Evolutionary conservation across 352 stramenopile genomes (phyloP), one percentile per base, ranked within the genome.

Genomic region (Pythium insidiosum): DNA sequence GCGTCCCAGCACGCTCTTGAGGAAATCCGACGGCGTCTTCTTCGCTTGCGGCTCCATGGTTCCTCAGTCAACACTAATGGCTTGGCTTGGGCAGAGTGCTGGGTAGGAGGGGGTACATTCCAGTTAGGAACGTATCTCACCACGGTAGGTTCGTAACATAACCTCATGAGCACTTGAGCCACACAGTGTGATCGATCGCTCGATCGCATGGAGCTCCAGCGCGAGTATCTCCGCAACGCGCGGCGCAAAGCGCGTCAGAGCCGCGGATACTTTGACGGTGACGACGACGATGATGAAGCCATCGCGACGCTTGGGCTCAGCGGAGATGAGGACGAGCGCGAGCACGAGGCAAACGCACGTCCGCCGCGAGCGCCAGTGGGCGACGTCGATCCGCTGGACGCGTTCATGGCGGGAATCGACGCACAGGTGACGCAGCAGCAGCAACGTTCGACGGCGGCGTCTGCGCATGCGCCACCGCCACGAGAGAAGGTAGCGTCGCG

Each of bases 1-100:
- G 28, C 92, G 78, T 16, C 97, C 97, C 37, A 99, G 68, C 38
- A 96, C 80, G 56, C 73, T 74, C 66, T 95, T 95, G 50, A 97
- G 73, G 54, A 97, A 96, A 58, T 97, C 88, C 23, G 75, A 84
- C 47, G 87, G 85, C 47, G 83, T 90, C 63, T 89, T 92, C 75
- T 95, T 95, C 24, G 66, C 63, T 25, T 58, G 53, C 41, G 56
- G n/a, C n/a, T n/a, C n/a, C n/a, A n/a, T n/a, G n/a, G n/a, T n/a
- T n/a, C n/a, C n/a, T n/a, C n/a, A n/a, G n/a, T n/a, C n/a, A n/a
- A n/a, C n/a, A n/a, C n/a, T n/a, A n/a, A n/a, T n/a, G n/a, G n/a
- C n/a, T n/a, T n/a, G n/a, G n/a, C n/a, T n/a, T n/a, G n/a, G n/a
- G n/a, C n/a, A n/a, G n/a, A n/a, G n/a, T n/a, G n/a, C n/a, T n/a